Base-by-base conservation (phyloP, 805 yeast species). In the Geotrichum ghanense region DNA sequence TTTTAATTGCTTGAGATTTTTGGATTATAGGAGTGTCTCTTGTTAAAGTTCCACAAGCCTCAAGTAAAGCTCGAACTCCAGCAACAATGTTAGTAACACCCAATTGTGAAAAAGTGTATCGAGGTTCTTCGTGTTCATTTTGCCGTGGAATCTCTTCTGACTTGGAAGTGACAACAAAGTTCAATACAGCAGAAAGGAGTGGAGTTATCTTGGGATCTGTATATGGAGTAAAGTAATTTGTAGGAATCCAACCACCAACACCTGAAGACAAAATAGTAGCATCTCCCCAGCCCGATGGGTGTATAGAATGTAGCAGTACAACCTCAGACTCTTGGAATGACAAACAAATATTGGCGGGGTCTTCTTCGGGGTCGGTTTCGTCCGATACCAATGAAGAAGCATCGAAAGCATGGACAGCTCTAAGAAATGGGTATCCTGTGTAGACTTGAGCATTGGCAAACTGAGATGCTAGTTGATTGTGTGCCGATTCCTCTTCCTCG, bases 281-380 rank as follows among this genome's bases (percentile, higher is more conserved):
- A 47, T 68, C 71, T 22, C 66, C 69, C 73, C 73, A 68, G 44
- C 72, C 73, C 2, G 68, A 57, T n/a, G 60, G 45, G 48, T 68
- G 71, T n/a, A 63, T 54, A 16, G 62, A 55, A 49, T 67, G 70
- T 23, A 67, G 55, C 40, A 61, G 53, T 6, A 63, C 62, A 24
- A 67, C 51, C 43, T 68, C 72, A 19, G 62, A 59, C 31, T 58
- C 60, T 14, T 51, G 55, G 50, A 68, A 66, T 21, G 62, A 51
- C 23, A 66, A 55, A 48, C 69, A 65, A 3, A 57, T 56, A 22
- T 59, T 51, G 24, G 58, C 45, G 14, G 62, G 62, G 47, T 63
- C 65, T 14, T 60, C 56, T 44, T 51, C 53, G 16, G 46, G 46
- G 22, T 43, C 49, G 24, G 51, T 34, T 24, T 50, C 51, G 37